Conservation (phyloP, 2,329 filamentous ascomycete species). For the Aspergillus proliferans region DNA sequence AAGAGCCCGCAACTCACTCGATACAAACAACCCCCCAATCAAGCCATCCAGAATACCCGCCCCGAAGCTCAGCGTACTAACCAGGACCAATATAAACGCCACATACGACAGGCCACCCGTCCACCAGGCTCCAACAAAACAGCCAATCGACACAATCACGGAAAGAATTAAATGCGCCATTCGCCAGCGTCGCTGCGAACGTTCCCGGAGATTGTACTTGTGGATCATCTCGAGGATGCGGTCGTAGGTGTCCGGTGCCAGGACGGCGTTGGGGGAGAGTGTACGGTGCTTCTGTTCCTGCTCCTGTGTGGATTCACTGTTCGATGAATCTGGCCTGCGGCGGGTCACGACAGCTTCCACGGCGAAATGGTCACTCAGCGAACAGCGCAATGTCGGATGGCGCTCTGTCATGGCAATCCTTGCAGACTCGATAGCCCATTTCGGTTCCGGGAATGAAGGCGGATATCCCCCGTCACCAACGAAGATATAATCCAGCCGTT, state of each 20-base stretch:
- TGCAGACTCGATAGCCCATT: constrained; percentile 65
- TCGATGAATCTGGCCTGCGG: constrained; percentile 7
- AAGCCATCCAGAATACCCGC: constrained; percentile 77
- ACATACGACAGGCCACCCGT: constrained; percentile 59
- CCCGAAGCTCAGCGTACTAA: constrained; percentile 70
- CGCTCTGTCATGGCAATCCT: constrained; percentile 74
- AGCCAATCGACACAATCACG: constrained; percentile 62
- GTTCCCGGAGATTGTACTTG: constrained; percentile 65
- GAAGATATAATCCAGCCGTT: constrained; percentile 93
- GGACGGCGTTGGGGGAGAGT: constrained; percentile 21
- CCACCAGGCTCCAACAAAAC: constrained; percentile 82
- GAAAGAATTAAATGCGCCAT: constrained; percentile 66
- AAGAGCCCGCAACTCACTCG: constrained; percentile 72
- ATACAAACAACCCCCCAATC: constrained; percentile 80
- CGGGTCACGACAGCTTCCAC: constrained; percentile 70
- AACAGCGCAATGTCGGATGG: constrained; percentile 75
- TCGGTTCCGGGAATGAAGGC: constrained; percentile 24
- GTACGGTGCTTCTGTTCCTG: not conserved
- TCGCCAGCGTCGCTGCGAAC: constrained; percentile 64
- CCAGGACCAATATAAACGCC: constrained; percentile 70
- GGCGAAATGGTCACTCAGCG: constrained; percentile 90
- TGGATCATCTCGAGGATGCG: constrained; percentile 66
- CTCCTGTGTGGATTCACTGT: not conserved
- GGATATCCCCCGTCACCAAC: constrained; percentile 51
- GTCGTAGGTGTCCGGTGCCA: constrained; percentile 55